Conservation (phyloP, 768 basidiomycete genomes). For the Collybiopsis luxurians region DNA sequence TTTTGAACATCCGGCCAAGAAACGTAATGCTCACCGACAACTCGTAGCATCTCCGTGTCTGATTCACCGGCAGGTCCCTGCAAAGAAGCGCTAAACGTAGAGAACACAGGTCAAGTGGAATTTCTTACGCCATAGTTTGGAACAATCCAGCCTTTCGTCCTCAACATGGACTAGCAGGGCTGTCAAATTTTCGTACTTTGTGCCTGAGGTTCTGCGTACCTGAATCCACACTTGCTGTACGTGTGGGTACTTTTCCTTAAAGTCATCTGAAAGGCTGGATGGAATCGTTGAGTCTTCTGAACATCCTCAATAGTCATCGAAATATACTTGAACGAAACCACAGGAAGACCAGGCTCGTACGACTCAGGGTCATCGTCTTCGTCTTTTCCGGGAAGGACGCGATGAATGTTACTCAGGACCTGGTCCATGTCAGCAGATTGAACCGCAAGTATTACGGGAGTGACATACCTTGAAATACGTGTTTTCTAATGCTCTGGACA, state of each 20-base stretch:
- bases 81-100: too few relatives aligned
- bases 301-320: background rate
- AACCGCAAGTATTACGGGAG: background rate
- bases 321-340: slow-evolving; percentile 52
- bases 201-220: slow-evolving; percentile 15
- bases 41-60: slow-evolving; percentile 55
- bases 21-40: slow-evolving; percentile 39
- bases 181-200: background rate
- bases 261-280: slow-evolving; percentile 45
- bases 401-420: slow-evolving; percentile 51
- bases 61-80: slow-evolving; percentile 50
- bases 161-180: slow-evolving; percentile 36
- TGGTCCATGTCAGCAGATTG: slow-evolving; percentile 9
- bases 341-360: slow-evolving; percentile 55
- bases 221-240: slow-evolving; percentile 54
- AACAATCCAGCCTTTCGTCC: slow-evolving; percentile 59
- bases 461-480: slow-evolving; percentile 40
- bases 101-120: background rate
- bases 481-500: slow-evolving; percentile 54
- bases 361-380: slow-evolving; percentile 40
- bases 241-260: slow-evolving; percentile 47
- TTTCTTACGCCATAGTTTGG: slow-evolving; percentile 49
- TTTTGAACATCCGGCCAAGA: too few relatives aligned
- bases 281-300: slow-evolving; percentile 15
- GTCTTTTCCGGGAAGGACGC: slow-evolving; percentile 20